A percentile compares a stretch with the other conserved stretches of the same genome.
These are phyloP conservation scores for Penicillium hesseltinei DNA, from an alignment of 2,329 filamentous ascomycete species.

Conservation along the genomic window DNA sequence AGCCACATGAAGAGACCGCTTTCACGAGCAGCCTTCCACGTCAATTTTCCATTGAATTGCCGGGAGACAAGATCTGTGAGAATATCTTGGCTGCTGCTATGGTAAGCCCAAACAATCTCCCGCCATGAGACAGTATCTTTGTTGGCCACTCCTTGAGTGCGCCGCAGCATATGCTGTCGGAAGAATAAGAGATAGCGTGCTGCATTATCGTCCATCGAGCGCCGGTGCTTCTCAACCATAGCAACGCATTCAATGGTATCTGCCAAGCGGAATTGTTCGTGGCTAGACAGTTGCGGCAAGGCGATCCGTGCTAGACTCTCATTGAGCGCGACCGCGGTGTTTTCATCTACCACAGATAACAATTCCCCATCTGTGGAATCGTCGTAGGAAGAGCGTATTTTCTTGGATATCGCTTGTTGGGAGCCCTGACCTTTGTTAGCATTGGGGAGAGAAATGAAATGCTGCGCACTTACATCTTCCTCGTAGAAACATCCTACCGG, in stretches of 20 bases:
- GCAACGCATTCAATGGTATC: constrained; percentile 83
- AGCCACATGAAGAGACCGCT: constrained; percentile 96
- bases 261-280: constrained; percentile 81
- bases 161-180: constrained; percentile 72
- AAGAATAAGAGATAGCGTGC: constrained; percentile 86
- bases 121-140: constrained; percentile 62
- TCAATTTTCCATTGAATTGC: constrained; percentile 74
- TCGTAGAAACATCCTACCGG: constrained; percentile 49
- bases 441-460: constrained; percentile 13
- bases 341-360: constrained; percentile 66
- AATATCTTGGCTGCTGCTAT: constrained; percentile 72
- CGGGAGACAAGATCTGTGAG: constrained; percentile 76
- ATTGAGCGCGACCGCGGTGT: constrained; percentile 66
- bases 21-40: constrained; percentile 82
- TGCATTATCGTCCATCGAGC: constrained; percentile 87
- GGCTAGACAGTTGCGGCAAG: constrained; percentile 76
- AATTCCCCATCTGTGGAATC: constrained; percentile 54
- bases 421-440: constrained; percentile 32
- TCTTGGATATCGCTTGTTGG: constrained; percentile 47
- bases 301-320: constrained; percentile 72
- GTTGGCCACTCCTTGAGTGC: constrained; percentile 58
- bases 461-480: constrained; percentile 39
- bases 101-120: constrained; percentile 48
- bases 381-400: constrained; percentile 52
- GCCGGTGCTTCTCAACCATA: constrained; percentile 78